phyloP scores from a whole-genome alignment of 148 eudicot genomes.

The Rhododendron kiyosumense region DNA sequence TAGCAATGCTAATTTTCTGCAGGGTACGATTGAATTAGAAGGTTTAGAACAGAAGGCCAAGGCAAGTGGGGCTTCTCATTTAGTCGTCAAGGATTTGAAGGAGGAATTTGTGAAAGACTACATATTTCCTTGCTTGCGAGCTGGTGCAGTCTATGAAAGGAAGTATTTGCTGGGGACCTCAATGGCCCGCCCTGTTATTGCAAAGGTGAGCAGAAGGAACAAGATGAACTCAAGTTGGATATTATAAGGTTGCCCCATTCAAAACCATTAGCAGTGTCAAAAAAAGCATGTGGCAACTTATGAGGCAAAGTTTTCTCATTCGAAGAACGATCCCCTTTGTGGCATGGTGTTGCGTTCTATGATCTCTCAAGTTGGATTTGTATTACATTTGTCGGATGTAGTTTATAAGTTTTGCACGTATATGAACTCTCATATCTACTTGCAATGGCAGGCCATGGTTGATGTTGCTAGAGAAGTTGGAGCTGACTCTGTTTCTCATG shows the following conservation, averaged over 20 bases:
- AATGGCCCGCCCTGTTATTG: constrained; percentile 99
- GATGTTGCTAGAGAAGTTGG: constrained; percentile 97
- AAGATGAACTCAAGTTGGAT: not conserved
- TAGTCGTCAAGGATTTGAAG: constrained; percentile 90
- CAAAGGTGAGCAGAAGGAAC: constrained; percentile 53
- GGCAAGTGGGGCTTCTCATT: constrained; percentile 96
- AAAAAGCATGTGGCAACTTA: not conserved
- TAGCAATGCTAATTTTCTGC: constrained; percentile 1
- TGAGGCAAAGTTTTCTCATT: not conserved
- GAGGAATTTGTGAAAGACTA: constrained; percentile 95
- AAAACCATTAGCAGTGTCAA: not conserved
- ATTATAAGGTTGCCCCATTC: not conserved
- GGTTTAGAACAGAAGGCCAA: constrained; percentile 93
- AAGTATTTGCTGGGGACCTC: constrained; percentile 96
- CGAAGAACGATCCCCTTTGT: not conserved
- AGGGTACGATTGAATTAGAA: constrained; percentile 85
- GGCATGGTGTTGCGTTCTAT: not conserved
- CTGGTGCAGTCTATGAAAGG: constrained; percentile 94
- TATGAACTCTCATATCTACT: not conserved
- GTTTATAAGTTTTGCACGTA: not conserved
- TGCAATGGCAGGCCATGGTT: constrained; percentile 78
- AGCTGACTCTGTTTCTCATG: constrained; percentile 98
- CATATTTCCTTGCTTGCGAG: constrained; percentile 89
- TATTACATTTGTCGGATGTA: not conserved
- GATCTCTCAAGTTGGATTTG: not conserved